Conservation (phyloP, 2,329 filamentous ascomycete species). For the Apiospora saccharicola region DNA sequence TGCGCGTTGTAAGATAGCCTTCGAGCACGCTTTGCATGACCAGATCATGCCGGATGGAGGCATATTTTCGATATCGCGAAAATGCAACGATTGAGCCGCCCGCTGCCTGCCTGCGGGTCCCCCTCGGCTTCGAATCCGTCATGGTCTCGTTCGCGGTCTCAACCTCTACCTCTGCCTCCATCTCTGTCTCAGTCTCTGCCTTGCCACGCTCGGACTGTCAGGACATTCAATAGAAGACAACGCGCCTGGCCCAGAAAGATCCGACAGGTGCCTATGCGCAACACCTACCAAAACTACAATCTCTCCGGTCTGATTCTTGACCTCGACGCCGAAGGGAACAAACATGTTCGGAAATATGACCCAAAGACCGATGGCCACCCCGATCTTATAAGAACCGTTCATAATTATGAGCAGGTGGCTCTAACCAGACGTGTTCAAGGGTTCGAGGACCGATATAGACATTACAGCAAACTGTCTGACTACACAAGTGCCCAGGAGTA, state of each 20-base stretch:
- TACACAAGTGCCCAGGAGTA: background rate
- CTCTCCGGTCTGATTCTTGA: constrained; percentile 56
- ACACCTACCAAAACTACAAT: constrained; percentile 36
- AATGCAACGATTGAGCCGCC: constrained; percentile 19
- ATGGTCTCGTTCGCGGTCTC: background rate
- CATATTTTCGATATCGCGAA: background rate
- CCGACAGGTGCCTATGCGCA: background rate
- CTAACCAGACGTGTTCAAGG: constrained; percentile 38
- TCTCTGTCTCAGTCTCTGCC: background rate
- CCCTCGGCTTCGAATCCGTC: background rate
- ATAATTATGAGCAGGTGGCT: constrained; percentile 14
- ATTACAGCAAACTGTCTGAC: background rate
- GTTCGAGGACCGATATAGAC: constrained; percentile 34
- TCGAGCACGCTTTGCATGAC: background rate
- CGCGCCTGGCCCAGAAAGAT: background rate
- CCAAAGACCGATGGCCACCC: constrained; percentile 44
- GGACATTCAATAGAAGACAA: background rate
- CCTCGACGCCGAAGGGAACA: constrained; percentile 57
- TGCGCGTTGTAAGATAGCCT: background rate
- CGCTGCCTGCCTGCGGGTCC: background rate
- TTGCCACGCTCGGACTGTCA: background rate
- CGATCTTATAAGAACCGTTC: background rate
- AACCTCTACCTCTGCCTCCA: background rate
- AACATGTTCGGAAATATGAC: constrained; percentile 51
- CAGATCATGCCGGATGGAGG: background rate